Base-by-base conservation (phyloP, 2,329 filamentous ascomycete species). In the Sphaerulina musiva region DNA sequence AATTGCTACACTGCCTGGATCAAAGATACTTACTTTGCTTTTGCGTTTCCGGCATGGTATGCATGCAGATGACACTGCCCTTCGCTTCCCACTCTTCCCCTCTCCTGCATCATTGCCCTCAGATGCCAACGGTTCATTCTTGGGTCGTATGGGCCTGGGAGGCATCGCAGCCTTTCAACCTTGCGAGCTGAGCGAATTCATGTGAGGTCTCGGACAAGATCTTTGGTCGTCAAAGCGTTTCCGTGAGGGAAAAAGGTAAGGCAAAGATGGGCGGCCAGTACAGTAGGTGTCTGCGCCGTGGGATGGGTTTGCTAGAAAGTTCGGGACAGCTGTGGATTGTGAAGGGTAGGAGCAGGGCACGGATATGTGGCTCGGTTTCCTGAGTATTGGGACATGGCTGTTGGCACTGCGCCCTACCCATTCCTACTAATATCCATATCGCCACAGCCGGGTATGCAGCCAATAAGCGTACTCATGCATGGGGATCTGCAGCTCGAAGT, bases 11-110 rank as follows among this genome's bases (percentile, higher is more conserved):
- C n/a, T 26, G 26, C 14, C 11, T 11, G 12, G 12, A 20, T 34
- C 7, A 6, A 11, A 34, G 12, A 29, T 4, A 55, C 70, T 48
- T 53, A 74, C 75, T 68, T 77, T 78, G 54, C 72, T 76, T 61
- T 78, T 78, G 54, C 76, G 72, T 62, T 75, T 76, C 40, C 76
- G 69, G 62, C 75, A 78, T n/a, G 74, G 74, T 40, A 76, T 73
- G 59, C 75, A 78, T 29, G 75, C 75, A 44, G 68, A 71, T 3
- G 70, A 71, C 1, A 72, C 69, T 29, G 68, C 70, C 56, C 65
- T 64, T 34, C 70, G 60, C 59, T 71, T 72, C 31, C 60, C 59
- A 32, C 62, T 46, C 51, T 66, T 69, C 10, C 51, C 45, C 9
- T 61, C 57, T 8, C 73, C 72, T 17, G 42, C 48, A 11, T 66